Base-by-base conservation (phyloP, 805 yeast species). In the Kazachstania psychrophila region DNA sequence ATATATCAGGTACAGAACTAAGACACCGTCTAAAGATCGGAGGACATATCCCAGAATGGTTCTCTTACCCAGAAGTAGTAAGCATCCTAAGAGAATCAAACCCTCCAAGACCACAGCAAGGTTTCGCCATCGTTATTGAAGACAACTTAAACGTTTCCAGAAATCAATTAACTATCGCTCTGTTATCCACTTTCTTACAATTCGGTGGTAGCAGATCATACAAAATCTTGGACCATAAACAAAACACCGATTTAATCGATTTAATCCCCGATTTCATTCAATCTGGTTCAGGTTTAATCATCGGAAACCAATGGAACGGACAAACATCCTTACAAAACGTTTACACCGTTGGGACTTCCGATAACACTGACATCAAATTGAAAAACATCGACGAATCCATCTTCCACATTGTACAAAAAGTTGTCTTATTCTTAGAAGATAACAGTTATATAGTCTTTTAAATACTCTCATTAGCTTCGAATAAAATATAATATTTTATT, bases 11-110 rank as follows among this genome's bases (percentile, higher is more conserved):
- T 53, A 88, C 97, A 23, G 96, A 88, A 65, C 74, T 89, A 54
- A 79, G 96, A 66, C 78, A 79, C 61, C 77, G 89, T 48, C 74
- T 88, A 58, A 79, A 77, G 66, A 81, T 79, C 43, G 96, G 96
- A 41, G 71, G 80, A 29, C 79, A 79, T 44, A 89, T 88, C 49
- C 97, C 97, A 45, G 92, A 76, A 58, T 88, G 97, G 97, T 88
- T 89, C 65, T 85, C 96, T 5, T 88, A 88, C 65, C 95, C 96
- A 3, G 96, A 88, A 62, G 96, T 89, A 36, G 97, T 89, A 42
- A 73, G 74, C 60, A 87, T 89, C 42, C 72, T 88, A 52, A 79
- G 97, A 59, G 89, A 85, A 52, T 75, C 88, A 31, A 88, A 88
- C 61, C 96, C 96, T 39, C 95, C 97, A 45, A 77, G 96, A 64